phyloP scores from a whole-genome alignment of 1,284 basidiomycete genomes.

The Cutaneotrichosporon sp. region DNA sequence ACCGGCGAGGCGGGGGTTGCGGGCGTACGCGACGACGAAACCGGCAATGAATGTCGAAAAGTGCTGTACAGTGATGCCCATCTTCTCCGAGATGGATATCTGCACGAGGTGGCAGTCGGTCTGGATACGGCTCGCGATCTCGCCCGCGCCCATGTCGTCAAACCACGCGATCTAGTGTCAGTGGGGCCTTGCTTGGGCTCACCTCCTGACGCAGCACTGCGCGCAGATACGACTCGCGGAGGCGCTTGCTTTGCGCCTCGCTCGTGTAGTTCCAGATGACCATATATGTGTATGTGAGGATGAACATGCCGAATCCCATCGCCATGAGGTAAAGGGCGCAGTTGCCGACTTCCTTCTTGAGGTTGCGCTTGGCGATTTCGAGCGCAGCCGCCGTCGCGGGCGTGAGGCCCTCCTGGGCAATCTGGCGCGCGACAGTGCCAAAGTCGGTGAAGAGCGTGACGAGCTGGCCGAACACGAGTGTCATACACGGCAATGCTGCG shows the following conservation, averaged over 20 bases:
- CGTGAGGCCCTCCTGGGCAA: constrained; percentile 7
- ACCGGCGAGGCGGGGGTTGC: constrained; percentile 82
- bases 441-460: constrained; percentile 49
- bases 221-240: constrained; percentile 54
- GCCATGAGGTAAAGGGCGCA: constrained; percentile 47
- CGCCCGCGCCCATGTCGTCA: constrained; percentile 88
- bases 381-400: constrained; percentile 14
- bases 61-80: constrained; percentile 57
- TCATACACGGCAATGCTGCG: constrained; percentile 50
- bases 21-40: constrained; percentile 62
- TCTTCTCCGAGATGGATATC: constrained; percentile 85
- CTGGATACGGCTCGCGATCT: constrained; percentile 92
- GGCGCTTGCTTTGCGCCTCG: constrained; percentile 79
- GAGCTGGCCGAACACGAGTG: constrained; percentile 51
- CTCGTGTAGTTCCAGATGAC: constrained; percentile 82
- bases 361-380: constrained; percentile 27
- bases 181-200: constrained; percentile 52
- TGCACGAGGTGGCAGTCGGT: constrained; percentile 71
- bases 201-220: constrained; percentile 54
- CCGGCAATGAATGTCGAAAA: constrained; percentile 66
- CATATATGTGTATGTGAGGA: constrained; percentile 67
- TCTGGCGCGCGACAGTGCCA: constrained; percentile 26
- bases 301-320: constrained; percentile 57
- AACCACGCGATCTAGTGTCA: constrained; percentile 72
- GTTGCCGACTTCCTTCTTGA: constrained; percentile 40